Percentiles rank a stretch among this genome's conserved stretches.
Evolutionary conservation across 2,329 filamentous ascomycete genomes (phyloP).

Genomic region (Microthyrium microscopicum): DNA sequence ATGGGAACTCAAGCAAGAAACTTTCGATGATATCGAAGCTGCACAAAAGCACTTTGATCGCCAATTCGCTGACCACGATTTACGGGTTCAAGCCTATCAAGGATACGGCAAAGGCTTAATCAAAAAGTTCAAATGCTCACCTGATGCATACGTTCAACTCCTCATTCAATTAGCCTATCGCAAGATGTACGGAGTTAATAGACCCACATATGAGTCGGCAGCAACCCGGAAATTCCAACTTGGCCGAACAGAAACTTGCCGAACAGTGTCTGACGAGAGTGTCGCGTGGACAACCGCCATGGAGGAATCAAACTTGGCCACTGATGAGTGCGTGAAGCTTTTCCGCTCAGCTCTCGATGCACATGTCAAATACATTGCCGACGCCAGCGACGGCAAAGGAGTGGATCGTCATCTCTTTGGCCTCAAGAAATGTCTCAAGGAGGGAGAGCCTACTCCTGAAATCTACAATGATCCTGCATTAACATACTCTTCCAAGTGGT

Average conservation of each 20-base stretch:
- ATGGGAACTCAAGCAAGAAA: conserved; percentile 61
- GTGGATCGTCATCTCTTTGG: conserved; percentile 96
- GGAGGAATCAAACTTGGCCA: conserved; percentile 47
- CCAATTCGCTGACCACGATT: conserved; percentile 75
- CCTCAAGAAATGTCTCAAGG: conserved; percentile 72
- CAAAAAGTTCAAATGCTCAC: conserved; percentile 98
- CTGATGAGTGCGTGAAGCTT: conserved; percentile 50
- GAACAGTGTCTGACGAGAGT: conserved; percentile 77
- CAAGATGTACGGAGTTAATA: conserved; percentile 98
- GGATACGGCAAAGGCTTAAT: conserved; percentile 96
- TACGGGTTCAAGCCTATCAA: conserved; percentile 89
- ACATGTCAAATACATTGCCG: conserved; percentile 80
- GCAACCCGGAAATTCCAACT: conserved; percentile 89
- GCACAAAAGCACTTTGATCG: conserved; percentile 64
- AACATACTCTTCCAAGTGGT: conserved; percentile 75
- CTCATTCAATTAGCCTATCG: conserved; percentile 94
- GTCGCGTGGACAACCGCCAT: conserved; percentile 83
- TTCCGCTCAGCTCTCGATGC: conserved; percentile 69
- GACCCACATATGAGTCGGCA: conserved; percentile 94
- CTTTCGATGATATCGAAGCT: conserved; percentile 61
- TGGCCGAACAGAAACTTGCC: conserved; percentile 91
- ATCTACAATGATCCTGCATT: conserved; percentile 81
- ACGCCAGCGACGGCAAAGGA: conserved; percentile 80
- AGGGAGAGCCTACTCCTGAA: conserved; percentile 63
- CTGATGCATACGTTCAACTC: conserved; percentile 97